phyloP scores from a whole-genome alignment of 2,329 filamentous ascomycete genomes.

The Cephalotrichum gorgonifer region DNA sequence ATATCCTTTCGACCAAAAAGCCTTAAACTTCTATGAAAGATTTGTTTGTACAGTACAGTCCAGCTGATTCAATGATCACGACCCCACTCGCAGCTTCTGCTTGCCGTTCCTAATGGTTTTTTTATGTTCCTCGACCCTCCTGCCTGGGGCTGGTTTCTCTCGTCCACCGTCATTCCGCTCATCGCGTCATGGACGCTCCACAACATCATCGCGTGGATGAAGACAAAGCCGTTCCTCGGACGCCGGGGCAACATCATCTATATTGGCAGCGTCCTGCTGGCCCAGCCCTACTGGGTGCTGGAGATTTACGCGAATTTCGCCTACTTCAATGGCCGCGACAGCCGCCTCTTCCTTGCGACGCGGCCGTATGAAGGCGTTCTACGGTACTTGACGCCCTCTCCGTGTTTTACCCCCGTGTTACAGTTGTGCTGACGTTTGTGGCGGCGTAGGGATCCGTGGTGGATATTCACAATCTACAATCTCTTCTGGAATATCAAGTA shows the following conservation, averaged over 20 bases:
- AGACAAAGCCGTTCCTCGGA: constrained; percentile 49
- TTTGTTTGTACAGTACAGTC: too few species aligned
- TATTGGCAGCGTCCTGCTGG: constrained; percentile 46
- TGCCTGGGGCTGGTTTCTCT: constrained; percentile 54
- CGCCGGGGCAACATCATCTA: constrained; percentile 40
- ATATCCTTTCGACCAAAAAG: not conserved
- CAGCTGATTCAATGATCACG: too few species aligned
- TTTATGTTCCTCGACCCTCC: constrained; percentile 44
- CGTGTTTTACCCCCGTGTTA: constrained; percentile 6
- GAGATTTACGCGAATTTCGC: constrained; percentile 57
- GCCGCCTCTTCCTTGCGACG: constrained; percentile 40
- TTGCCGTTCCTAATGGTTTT: constrained; percentile 46
- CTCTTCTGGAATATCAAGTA: constrained; percentile 54
- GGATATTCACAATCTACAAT: constrained; percentile 50
- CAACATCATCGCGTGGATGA: constrained; percentile 59
- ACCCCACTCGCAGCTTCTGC: constrained; percentile 35
- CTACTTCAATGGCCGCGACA: constrained; percentile 46
- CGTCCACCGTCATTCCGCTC: constrained; percentile 47
- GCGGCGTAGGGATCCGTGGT: constrained; percentile 58
- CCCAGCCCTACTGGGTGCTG: constrained; percentile 53
- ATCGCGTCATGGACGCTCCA: constrained; percentile 55
- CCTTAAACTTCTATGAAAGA: not conserved
- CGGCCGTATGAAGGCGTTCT: constrained; percentile 51
- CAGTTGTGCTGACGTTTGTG: not conserved
- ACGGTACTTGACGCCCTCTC: constrained; percentile 24